A percentile compares a stretch with the other conserved stretches of the same genome.
Evolutionary conservation across 805 yeast species (phyloP).

Genomic region (Starmerella vitae): DNA sequence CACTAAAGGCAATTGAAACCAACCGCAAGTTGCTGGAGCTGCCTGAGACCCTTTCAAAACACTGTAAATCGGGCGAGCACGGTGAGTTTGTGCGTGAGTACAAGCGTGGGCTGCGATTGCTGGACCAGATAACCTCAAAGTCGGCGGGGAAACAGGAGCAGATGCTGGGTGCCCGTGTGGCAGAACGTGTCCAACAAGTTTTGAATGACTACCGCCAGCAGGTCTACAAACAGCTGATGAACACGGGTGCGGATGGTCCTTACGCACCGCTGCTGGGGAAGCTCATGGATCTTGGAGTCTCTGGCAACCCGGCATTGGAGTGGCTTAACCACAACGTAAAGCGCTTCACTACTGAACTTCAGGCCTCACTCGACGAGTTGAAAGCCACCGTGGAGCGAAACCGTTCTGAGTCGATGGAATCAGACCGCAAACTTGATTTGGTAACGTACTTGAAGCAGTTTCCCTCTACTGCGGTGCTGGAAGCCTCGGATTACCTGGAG

Average conservation of each 20-base stretch:
- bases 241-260: slow-evolving; percentile 25
- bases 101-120: slow-evolving; percentile 34
- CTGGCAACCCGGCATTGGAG: slow-evolving; percentile 48
- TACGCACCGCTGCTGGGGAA: slow-evolving; percentile 34
- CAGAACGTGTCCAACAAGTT: slow-evolving; percentile 42
- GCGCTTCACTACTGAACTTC: slow-evolving; percentile 26
- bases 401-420: slow-evolving; percentile 5
- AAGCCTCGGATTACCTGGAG: slow-evolving; percentile 5
- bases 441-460: slow-evolving; percentile 7
- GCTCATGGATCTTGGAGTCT: slow-evolving; percentile 48
- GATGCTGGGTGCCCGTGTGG: slow-evolving; percentile 37
- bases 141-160: slow-evolving; percentile 10
- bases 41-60: slow-evolving; percentile 36
- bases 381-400: slow-evolving; percentile 6
- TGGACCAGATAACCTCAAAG: slow-evolving; percentile 21
- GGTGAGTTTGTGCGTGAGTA: slow-evolving; percentile 46
- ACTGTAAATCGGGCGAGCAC: slow-evolving; percentile 40
- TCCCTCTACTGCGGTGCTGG: background rate
- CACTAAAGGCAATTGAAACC: slow-evolving; percentile 40
- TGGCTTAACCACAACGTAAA: slow-evolving; percentile 45
- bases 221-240: slow-evolving; percentile 38
- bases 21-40: slow-evolving; percentile 44
- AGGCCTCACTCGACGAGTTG: slow-evolving; percentile 8
- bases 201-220: slow-evolving; percentile 41
- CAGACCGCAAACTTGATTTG: slow-evolving; percentile 10